Base-by-base conservation (phyloP, 768 basidiomycete species). In the Russula sp. region DNA sequence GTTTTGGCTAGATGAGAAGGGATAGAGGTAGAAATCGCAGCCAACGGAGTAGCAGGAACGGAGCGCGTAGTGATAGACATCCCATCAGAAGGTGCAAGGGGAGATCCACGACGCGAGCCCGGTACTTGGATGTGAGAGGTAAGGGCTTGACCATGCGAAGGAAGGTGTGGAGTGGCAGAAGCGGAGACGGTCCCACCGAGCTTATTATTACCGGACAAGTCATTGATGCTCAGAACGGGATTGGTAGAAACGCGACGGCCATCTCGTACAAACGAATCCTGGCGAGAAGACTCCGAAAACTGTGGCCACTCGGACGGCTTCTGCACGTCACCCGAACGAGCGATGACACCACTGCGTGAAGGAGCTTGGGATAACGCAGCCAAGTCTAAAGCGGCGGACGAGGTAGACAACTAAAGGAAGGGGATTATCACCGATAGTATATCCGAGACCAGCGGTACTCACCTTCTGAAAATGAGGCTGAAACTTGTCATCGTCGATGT, bases 241-340 rank as follows among this genome's bases (percentile, higher is more conserved):
- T 88, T 90, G 5, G 89, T 90, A 46, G 88, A 87, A 32, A 78
- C 84, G 40, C 90, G 86, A 66, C 90, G 82, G 61, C 90, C 88
- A 34, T 77, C 70, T 60, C 87, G 82, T 48, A 80, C 77, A 49
- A 76, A 72, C 14, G 79, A 79, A 42, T 92, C 90, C 38, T 85
- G 84, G 32, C 79, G 82, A 70, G 88, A 85, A 53, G 81, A 80
- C 30, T 83, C 83, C 52, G 84, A 79, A 76, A 94, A 97, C 74
- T 94, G 92, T 36, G 94, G 92, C 95, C 95, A 98, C 73, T 97
- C 94, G 1, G 93, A 93, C 10, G 90, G 81, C 73, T 87, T 89
- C 72, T 88, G 79, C 53, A 79, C 75, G 38, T 89, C 86, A 66
- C 82, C 76, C 30, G 76, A 72, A 50, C 87, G 85, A 65, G 77